Conservation (phyloP, 257 asterid genomes). For the Solanum pinnatisectum region DNA sequence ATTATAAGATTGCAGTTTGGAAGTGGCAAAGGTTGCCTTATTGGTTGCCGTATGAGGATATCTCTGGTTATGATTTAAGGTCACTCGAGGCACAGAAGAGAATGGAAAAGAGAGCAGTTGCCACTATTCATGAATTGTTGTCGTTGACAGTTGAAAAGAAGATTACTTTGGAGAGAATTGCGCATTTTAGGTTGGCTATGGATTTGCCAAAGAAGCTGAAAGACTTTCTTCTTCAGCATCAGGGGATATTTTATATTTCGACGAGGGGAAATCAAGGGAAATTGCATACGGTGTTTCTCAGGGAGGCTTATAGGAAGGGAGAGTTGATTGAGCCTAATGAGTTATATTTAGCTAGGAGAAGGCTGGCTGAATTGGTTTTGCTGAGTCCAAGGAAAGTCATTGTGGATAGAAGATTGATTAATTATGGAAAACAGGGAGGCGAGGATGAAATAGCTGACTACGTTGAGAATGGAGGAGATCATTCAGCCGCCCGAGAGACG, state of each 20-base stretch:
- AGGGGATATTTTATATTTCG: conserved; percentile 78
- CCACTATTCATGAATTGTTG: conserved; percentile 67
- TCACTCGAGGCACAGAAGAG: conserved; percentile 83
- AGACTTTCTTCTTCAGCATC: conserved; percentile 80
- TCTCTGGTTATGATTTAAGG: conserved; percentile 68
- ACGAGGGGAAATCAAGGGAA: conserved; percentile 78
- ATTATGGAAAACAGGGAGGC: conserved; percentile 31
- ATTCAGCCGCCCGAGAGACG: conserved; percentile 2
- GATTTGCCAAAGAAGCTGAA: conserved; percentile 79
- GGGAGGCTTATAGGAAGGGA: conserved; percentile 86
- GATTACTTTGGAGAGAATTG: conserved; percentile 70
- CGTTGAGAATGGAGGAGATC: conserved; percentile 11
- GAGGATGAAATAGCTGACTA: conserved; percentile 19
- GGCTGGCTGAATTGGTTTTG: conserved; percentile 48
- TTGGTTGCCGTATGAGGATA: conserved; percentile 85
- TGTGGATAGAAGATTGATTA: conserved; percentile 33
- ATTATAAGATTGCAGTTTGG: conserved; percentile 80
- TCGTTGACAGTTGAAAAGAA: conserved; percentile 65
- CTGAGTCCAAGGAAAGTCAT: conserved; percentile 68
- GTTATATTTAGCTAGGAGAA: conserved; percentile 79
- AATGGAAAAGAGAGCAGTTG: conserved; percentile 90
- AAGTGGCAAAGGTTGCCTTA: conserved; percentile 95
- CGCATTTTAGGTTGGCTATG: conserved; percentile 72
- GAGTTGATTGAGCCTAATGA: conserved; percentile 65
- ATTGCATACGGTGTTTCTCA: conserved; percentile 75